These are phyloP conservation scores for Jatropha multifida DNA, from an alignment of 441 rosid species.

Conservation along the genomic window DNA sequence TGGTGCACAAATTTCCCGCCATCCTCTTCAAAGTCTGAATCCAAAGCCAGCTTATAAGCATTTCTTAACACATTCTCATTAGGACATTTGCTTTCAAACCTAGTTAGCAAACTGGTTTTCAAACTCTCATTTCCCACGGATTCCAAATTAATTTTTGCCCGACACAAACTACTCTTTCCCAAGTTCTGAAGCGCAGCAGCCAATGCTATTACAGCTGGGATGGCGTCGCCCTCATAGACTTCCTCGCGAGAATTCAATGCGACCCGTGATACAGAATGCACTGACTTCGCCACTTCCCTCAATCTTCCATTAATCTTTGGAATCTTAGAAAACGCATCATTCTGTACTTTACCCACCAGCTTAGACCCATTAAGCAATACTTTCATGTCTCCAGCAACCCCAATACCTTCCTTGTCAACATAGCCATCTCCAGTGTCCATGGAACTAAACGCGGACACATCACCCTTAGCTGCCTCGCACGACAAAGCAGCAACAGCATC, in stretches of 20 bases:
- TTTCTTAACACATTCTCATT: slow-evolving; percentile 35
- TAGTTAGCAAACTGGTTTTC: slow-evolving; percentile 29
- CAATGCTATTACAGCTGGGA: slow-evolving; percentile 41
- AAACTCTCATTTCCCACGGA: slow-evolving; percentile 39
- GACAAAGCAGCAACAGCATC: slow-evolving; percentile 78
- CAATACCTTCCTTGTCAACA: slow-evolving; percentile 61
- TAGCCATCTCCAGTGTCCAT: slow-evolving; percentile 76
- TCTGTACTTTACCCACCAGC: slow-evolving; percentile 43
- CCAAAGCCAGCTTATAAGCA: slow-evolving; percentile 33
- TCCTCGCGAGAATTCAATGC: slow-evolving; percentile 53
- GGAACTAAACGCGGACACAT: slow-evolving; percentile 46
- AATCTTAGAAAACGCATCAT: slow-evolving; percentile 43
- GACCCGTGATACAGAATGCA: slow-evolving; percentile 53
- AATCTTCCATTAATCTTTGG: slow-evolving; percentile 60
- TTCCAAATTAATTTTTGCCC: slow-evolving; percentile 45
- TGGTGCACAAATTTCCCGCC: slow-evolving; percentile 47
- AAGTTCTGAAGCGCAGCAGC: slow-evolving; percentile 38
- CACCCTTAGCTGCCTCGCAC: slow-evolving; percentile 63
- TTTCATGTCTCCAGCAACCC: slow-evolving; percentile 72
- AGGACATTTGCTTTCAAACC: slow-evolving; percentile 37
- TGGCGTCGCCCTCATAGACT: slow-evolving; percentile 39
- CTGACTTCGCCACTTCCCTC: slow-evolving; percentile 50
- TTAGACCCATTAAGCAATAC: slow-evolving; percentile 76
- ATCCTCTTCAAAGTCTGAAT: slow-evolving; percentile 42
- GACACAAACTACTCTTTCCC: slow-evolving; percentile 53